These are phyloP conservation scores for Taphrina deformans DNA, from an alignment of 1,139 yeast genomes.

Conservation along the genomic window DNA sequence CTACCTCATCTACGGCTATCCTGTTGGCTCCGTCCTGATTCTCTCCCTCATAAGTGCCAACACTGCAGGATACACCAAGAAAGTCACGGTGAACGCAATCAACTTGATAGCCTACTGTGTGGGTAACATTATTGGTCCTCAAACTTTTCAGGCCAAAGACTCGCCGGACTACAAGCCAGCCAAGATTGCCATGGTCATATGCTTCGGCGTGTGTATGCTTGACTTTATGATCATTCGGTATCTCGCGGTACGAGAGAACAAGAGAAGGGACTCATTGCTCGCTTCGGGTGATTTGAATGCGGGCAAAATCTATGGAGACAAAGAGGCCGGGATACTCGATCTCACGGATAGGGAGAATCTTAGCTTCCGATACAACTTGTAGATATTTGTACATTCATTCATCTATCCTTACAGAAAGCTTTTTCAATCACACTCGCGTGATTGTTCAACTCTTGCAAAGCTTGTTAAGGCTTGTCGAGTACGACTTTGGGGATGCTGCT, in stretches of 20 bases:
- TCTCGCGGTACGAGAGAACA: constrained; percentile 49
- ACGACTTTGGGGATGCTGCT: no score
- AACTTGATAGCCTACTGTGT: constrained; percentile 63
- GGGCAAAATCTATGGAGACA: constrained; percentile 43
- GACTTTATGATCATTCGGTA: constrained; percentile 46
- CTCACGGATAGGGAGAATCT: constrained; percentile 64
- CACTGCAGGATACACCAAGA: constrained; percentile 71
- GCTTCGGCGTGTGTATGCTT: constrained; percentile 47
- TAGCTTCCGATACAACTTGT: constrained; percentile 54
- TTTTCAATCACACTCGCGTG: no score
- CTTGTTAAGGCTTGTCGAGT: no score
- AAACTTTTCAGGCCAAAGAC: constrained; percentile 56
- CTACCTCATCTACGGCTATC: constrained; percentile 41
- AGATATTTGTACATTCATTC: not conserved
- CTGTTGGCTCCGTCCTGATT: constrained; percentile 52
- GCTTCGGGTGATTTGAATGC: constrained; percentile 24
- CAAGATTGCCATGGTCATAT: constrained; percentile 52
- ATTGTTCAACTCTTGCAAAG: no score
- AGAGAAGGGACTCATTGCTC: constrained; percentile 47
- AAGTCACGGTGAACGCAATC: constrained; percentile 60
- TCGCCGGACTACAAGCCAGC: constrained; percentile 58
- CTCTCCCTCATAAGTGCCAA: constrained; percentile 52
- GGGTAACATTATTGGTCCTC: constrained; percentile 73
- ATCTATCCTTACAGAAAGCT: no score
- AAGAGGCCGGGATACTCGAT: constrained; percentile 56